Percentiles rank a stretch among this genome's conserved stretches.
phyloP scores from a whole-genome alignment of 768 basidiomycete genomes.

The Favolaschia claudopus region DNA sequence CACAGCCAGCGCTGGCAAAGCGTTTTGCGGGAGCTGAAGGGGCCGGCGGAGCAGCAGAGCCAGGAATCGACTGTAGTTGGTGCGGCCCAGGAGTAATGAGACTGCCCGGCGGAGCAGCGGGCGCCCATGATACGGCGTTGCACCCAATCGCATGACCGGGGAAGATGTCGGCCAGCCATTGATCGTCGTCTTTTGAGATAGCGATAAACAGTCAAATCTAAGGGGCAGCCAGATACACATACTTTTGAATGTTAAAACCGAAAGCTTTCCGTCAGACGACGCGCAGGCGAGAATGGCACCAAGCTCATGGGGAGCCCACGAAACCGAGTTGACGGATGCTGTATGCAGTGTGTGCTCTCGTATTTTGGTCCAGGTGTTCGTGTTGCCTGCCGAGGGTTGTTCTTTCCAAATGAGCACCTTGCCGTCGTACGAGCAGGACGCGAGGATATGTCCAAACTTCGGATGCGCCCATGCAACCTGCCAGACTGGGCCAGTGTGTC shows the following conservation, averaged over 20 bases:
- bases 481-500: constrained; percentile 98
- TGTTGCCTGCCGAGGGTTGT: constrained; percentile 61
- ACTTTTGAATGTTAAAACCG: constrained; percentile 98
- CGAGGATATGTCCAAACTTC: constrained; percentile 95
- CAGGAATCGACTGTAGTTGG: constrained; percentile 55
- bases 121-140: constrained; percentile 98
- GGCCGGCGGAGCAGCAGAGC: constrained; percentile 47
- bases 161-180: constrained; percentile 95
- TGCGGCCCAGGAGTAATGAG: constrained; percentile 70
- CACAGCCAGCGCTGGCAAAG: constrained; percentile 95
- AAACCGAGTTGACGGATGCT: constrained; percentile 96
- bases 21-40: constrained; percentile 77
- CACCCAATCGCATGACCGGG: constrained; percentile 96
- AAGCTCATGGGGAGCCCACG: constrained; percentile 99
- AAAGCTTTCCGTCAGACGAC: constrained; percentile 95
- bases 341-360: constrained; percentile 95
- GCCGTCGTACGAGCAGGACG: constrained; percentile 98
- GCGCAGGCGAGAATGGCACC: constrained; percentile 97
- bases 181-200: constrained; percentile 80
- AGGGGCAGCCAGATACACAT: too few species aligned
- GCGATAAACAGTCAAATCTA: neutral
- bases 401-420: constrained; percentile 99
- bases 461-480: constrained; percentile 99
- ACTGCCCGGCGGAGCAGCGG: constrained; percentile 86
- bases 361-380: constrained; percentile 79